Percentiles rank a stretch among this genome's conserved stretches.
Evolutionary conservation across 805 yeast genomes (phyloP).

Genomic region (Candida andamanensis): DNA sequence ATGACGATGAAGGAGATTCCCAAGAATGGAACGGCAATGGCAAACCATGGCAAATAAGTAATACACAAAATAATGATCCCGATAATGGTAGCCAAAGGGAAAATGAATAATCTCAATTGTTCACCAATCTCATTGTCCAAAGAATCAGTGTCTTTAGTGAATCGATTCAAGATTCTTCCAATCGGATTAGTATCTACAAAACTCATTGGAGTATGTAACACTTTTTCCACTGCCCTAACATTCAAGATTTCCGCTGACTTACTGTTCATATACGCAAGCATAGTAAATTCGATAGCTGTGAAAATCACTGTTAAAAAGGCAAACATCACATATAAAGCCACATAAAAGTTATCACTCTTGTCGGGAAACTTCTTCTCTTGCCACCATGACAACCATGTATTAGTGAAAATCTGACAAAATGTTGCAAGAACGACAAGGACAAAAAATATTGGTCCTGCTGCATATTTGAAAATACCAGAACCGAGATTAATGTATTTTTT

Average conservation of each 20-base stretch:
- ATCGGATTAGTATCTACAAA: slow-evolving; percentile 40
- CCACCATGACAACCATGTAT: slow-evolving; percentile 44
- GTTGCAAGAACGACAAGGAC: slow-evolving; percentile 30
- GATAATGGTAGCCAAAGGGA: slow-evolving; percentile 36
- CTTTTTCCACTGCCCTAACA: slow-evolving; percentile 31
- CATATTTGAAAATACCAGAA: slow-evolving; percentile 30
- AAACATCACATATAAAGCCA: slow-evolving; percentile 30
- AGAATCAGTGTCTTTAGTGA: slow-evolving; percentile 43
- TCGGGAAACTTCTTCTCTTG: slow-evolving; percentile 26
- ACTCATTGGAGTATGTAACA: slow-evolving; percentile 40
- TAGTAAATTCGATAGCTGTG: slow-evolving; percentile 34
- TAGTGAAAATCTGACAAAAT: slow-evolving; percentile 38
- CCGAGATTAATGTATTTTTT: slow-evolving; percentile 34
- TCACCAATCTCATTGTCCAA: slow-evolving; percentile 42
- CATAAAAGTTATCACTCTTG: slow-evolving; percentile 27
- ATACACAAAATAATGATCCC: slow-evolving; percentile 42
- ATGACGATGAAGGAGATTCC: slow-evolving; percentile 32
- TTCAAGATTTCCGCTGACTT: slow-evolving; percentile 31
- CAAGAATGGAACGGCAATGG: slow-evolving; percentile 51
- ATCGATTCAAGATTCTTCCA: slow-evolving; percentile 41
- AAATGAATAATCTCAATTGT: slow-evolving; percentile 35
- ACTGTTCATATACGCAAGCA: slow-evolving; percentile 41
- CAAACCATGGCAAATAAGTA: slow-evolving; percentile 50
- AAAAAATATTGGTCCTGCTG: slow-evolving; percentile 30
- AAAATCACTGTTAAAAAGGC: slow-evolving; percentile 34